Conservation (phyloP, 2,329 filamentous ascomycete genomes). For the Fusarium devonianum region DNA sequence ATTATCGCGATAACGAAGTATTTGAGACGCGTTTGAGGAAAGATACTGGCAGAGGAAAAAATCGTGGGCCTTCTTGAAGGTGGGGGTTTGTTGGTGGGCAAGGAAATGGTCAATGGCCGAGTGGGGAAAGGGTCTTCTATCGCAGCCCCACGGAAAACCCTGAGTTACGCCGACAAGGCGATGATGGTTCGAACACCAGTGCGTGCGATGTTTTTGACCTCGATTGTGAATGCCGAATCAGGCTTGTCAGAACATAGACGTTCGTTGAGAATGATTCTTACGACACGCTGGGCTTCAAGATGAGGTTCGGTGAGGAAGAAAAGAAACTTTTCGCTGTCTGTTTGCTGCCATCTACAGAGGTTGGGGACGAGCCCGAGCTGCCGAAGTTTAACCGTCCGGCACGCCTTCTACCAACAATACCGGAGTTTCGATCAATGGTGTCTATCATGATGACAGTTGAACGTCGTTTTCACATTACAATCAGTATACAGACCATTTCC, state of each 20-base stretch:
- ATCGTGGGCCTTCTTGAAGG: constrained; percentile 31
- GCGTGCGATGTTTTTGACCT: constrained; percentile 24
- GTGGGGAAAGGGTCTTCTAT: constrained; percentile 37
- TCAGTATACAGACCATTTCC: too few species aligned
- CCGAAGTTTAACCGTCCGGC: constrained; percentile 14
- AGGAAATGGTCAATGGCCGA: constrained; percentile 40
- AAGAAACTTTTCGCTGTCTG: neutral
- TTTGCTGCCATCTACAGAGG: neutral
- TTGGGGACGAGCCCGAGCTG: constrained; percentile 16
- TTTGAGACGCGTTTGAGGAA: constrained; percentile 20
- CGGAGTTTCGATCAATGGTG: too few species aligned
- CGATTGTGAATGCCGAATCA: neutral
- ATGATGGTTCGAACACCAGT: constrained; percentile 39
- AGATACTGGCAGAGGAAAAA: constrained; percentile 39
- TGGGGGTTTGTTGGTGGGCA: constrained; percentile 29
- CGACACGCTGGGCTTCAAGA: too few species aligned
- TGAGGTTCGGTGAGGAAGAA: neutral
- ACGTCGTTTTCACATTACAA: too few species aligned
- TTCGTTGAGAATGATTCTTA: too few species aligned
- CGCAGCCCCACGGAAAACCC: constrained; percentile 3
- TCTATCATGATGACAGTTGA: too few species aligned
- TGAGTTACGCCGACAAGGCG: constrained; percentile 36
- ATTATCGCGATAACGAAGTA: constrained; percentile 30
- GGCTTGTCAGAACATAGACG: neutral
- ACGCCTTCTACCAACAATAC: too few species aligned